Conservation (phyloP, 768 basidiomycete species). For the Dacryopinax primogenitus region DNA sequence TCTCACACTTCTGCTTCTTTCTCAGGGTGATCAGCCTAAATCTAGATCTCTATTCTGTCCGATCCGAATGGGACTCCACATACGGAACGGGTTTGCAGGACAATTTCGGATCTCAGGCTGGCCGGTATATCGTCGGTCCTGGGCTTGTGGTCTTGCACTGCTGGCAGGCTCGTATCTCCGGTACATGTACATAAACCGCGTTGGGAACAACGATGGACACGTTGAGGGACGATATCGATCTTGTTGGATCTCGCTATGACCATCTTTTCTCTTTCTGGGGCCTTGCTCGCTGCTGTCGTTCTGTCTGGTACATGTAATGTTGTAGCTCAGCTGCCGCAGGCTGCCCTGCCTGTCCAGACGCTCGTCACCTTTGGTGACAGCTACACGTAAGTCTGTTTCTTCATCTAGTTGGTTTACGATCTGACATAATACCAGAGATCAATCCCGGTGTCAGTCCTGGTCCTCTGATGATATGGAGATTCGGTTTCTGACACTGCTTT, state of each 20-base stretch:
- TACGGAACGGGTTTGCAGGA: neutral
- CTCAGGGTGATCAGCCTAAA: neutral
- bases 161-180: neutral
- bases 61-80: neutral
- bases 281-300: neutral
- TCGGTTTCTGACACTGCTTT: neutral
- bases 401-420: no score
- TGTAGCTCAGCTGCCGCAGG: neutral
- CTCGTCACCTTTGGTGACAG: slow-evolving; percentile 6
- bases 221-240: neutral
- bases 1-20: neutral
- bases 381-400: neutral
- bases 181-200: neutral
- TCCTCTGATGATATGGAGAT: neutral
- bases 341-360: slow-evolving; percentile 3
- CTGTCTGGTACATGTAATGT: neutral
- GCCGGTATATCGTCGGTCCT: no score
- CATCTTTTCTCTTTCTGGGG: neutral
- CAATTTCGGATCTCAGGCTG: no score
- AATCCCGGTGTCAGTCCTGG: neutral
- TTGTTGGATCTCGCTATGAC: neutral
- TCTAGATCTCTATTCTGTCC: neutral
- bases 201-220: neutral
- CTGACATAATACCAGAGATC: slow-evolving; percentile 1
- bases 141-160: neutral